Evolutionary conservation across 2,329 filamentous ascomycete genomes (phyloP).

Genomic region (Pleurostoma richardsiae): DNA sequence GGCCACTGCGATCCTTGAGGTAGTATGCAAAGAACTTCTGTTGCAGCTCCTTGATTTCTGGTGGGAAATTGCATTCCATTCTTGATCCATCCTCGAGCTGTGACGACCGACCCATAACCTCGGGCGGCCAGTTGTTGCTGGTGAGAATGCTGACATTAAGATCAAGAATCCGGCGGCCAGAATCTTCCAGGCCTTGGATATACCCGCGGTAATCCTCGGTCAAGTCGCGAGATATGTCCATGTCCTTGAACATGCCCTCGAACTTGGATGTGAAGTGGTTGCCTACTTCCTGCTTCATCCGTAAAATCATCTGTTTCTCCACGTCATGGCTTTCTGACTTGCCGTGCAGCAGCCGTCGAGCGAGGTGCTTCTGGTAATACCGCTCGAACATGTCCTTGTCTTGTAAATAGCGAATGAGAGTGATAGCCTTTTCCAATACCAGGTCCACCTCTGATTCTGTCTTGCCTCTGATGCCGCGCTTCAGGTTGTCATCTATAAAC

Average conservation of each 20-base stretch:
- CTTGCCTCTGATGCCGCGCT: conserved; percentile 89
- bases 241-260: conserved; percentile 97
- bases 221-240: conserved; percentile 81
- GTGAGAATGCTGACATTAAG: conserved; percentile 82
- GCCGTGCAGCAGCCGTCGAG: conserved; percentile 77
- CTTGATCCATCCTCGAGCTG: conserved; percentile 39
- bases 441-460: conserved; percentile 81
- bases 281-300: conserved; percentile 95
- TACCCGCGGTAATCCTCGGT: conserved; percentile 72
- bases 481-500: conserved; percentile 95
- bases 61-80: conserved; percentile 65
- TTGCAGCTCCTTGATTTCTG: conserved; percentile 69
- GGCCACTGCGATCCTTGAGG: conserved; percentile 77
- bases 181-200: conserved; percentile 46
- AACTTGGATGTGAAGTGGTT: conserved; percentile 91
- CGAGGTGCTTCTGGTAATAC: conserved; percentile 97
- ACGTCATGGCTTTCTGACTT: conserved; percentile 88
- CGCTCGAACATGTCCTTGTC: conserved; percentile 95
- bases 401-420: conserved; percentile 78
- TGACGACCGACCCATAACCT: conserved; percentile 67
- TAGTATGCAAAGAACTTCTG: conserved; percentile 88
- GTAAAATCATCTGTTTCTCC: conserved; percentile 90
- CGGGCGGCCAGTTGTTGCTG: conserved; percentile 91
- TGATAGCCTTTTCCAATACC: conserved; percentile 84
- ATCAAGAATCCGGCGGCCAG: conserved; percentile 62